Conservation (phyloP, 1,284 basidiomycete genomes). For the Peniophora sp. region DNA sequence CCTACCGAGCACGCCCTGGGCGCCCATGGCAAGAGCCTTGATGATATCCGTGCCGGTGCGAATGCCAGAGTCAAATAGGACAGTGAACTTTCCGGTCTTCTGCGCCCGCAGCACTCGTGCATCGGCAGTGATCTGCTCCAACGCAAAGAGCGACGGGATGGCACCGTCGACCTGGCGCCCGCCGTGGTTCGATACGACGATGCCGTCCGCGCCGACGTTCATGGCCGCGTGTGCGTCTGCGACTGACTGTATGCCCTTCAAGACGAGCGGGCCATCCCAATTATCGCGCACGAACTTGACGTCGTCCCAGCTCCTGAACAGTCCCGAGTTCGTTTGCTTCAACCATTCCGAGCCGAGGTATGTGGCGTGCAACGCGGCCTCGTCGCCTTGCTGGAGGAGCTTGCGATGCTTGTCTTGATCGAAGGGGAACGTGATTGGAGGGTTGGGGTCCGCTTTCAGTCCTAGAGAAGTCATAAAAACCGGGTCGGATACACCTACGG, state of each 20-base stretch:
- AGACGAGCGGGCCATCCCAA: slow-evolving; percentile 62
- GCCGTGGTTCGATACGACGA: slow-evolving; percentile 79
- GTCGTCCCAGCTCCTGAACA: slow-evolving; percentile 58
- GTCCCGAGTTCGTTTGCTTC: slow-evolving; percentile 47
- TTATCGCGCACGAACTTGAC: slow-evolving; percentile 52
- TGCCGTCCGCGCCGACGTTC: slow-evolving; percentile 61
- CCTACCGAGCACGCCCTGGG: slow-evolving; percentile 57
- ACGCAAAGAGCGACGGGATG: slow-evolving; percentile 61
- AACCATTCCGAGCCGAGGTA: slow-evolving; percentile 48
- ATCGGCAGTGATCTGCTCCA: slow-evolving; percentile 54
- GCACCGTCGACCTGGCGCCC: slow-evolving; percentile 80
- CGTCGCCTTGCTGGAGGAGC: slow-evolving; percentile 36
- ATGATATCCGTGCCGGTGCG: slow-evolving; percentile 70
- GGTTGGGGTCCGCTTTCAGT: slow-evolving; percentile 30
- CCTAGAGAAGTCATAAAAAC: slow-evolving; percentile 55
- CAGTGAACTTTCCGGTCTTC: slow-evolving; percentile 46
- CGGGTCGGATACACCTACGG: slow-evolving; percentile 60
- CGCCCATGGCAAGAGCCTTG: slow-evolving; percentile 68
- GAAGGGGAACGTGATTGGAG: slow-evolving; percentile 50
- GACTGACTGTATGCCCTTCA: slow-evolving; percentile 62
- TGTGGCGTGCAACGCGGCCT: slow-evolving; percentile 27
- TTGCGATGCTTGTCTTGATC: slow-evolving; percentile 35
- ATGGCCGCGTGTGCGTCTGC: slow-evolving; percentile 67
- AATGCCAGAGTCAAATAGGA: slow-evolving; percentile 77
- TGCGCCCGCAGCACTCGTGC: slow-evolving; percentile 51